Conservation (phyloP, 495 filamentous ascomycete genomes). For the Geopyxis carbonaria region DNA sequence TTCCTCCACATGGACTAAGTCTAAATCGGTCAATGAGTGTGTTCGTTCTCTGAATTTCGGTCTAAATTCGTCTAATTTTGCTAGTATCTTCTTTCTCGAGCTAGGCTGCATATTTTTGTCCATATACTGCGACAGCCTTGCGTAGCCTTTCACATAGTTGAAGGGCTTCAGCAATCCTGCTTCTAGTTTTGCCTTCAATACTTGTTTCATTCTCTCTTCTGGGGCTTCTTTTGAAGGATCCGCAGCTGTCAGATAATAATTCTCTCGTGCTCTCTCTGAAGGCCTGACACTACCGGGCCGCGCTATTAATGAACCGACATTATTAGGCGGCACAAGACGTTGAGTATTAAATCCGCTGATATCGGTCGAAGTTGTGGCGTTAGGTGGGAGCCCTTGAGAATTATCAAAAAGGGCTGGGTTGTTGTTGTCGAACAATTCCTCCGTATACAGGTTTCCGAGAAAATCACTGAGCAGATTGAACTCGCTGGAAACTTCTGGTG, state of each 20-base stretch:
- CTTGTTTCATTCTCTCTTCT: slow-evolving; percentile 86
- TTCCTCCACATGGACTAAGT: slow-evolving; percentile 89
- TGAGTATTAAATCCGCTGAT: slow-evolving; percentile 9
- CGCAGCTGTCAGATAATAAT: slow-evolving; percentile 88
- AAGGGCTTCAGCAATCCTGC: slow-evolving; percentile 89
- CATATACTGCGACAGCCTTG: slow-evolving; percentile 74
- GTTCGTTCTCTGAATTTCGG: slow-evolving; percentile 93
- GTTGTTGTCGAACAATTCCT: slow-evolving; percentile 11
- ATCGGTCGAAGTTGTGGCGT: slow-evolving; percentile 2
- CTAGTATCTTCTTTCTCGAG: slow-evolving; percentile 72
- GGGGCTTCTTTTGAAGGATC: slow-evolving; percentile 87
- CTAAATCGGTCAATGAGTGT: slow-evolving; percentile 74
- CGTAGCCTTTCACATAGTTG: slow-evolving; percentile 95
- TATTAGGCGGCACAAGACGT: slow-evolving; percentile 11
- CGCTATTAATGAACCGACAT: slow-evolving; percentile 29
- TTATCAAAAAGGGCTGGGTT: neutral
- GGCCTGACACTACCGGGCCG: slow-evolving; percentile 43
- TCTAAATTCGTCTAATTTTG: slow-evolving; percentile 79
- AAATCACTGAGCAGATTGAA: slow-evolving; percentile 95
- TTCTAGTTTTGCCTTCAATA: slow-evolving; percentile 87
- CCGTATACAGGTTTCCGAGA: slow-evolving; percentile 49
- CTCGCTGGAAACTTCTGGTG: slow-evolving; percentile 84
- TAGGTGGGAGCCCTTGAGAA: neutral
- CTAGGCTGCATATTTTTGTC: slow-evolving; percentile 61
- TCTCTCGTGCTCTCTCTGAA: slow-evolving; percentile 64